Evolutionary conservation across 768 basidiomycete species (phyloP).

Genomic region (Tubosaeta brunneosetosa): DNA sequence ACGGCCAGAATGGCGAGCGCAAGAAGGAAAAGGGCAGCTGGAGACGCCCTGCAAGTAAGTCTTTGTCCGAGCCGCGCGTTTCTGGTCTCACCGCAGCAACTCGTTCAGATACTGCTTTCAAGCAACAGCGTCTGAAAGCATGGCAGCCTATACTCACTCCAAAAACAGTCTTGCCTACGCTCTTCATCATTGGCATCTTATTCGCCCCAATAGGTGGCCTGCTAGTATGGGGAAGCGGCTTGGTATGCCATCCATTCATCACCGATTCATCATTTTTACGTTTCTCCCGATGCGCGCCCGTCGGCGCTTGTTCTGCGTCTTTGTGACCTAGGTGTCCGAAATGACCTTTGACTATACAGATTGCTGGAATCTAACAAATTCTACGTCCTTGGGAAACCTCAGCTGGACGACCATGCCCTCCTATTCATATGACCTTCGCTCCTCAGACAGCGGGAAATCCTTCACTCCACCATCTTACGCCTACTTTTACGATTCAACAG

Average conservation of each 20-base stretch:
- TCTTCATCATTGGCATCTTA: constrained; percentile 90
- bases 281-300: background rate
- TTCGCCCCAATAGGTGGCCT: constrained; percentile 96
- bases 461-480: constrained; percentile 64
- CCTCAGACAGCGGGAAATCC: constrained; percentile 48
- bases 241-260: constrained; percentile 39
- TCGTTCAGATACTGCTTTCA: constrained; percentile 87
- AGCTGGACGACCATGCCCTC: constrained; percentile 53
- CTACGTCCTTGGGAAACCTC: constrained; percentile 30
- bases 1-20: constrained; percentile 43
- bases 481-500: constrained; percentile 52
- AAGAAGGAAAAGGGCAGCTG: constrained; percentile 85
- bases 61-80: constrained; percentile 4
- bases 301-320: background rate
- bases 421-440: constrained; percentile 60
- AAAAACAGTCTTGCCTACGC: constrained; percentile 92
- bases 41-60: constrained; percentile 76
- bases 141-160: constrained; percentile 99
- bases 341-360: constrained; percentile 94
- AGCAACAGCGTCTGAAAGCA: constrained; percentile 98
- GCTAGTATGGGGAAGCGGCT: constrained; percentile 83
- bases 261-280: constrained; percentile 18
- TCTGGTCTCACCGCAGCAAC: constrained; percentile 13
- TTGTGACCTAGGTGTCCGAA: constrained; percentile 65
- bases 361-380: constrained; percentile 62